Conservation (phyloP, 139 green algal species). For the Closterium sp. region DNA sequence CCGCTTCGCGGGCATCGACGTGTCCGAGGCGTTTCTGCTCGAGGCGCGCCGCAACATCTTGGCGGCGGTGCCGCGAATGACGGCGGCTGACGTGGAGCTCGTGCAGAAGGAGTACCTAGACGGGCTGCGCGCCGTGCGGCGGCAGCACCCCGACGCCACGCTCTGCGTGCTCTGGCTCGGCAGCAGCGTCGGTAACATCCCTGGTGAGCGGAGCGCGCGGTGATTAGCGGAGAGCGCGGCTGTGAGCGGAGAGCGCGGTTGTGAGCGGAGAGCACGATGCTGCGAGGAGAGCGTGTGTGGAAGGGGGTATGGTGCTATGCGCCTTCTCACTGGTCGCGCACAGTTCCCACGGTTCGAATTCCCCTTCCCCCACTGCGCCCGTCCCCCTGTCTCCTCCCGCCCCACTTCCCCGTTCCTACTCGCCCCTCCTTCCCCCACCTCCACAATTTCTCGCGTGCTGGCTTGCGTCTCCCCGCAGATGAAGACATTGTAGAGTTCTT, state of each 20-base stretch:
- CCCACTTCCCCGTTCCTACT: neutral
- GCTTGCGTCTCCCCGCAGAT: neutral
- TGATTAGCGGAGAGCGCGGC: no score
- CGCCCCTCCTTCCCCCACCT: neutral
- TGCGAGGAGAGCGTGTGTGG: no score
- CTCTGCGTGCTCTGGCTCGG: conserved; percentile 70
- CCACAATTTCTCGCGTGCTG: neutral
- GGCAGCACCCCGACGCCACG: conserved; percentile 27
- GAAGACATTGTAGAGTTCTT: conserved; percentile 58
- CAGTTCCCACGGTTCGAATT: neutral
- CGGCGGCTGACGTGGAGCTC: neutral
- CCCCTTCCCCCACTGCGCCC: neutral
- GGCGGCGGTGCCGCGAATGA: conserved; percentile 18
- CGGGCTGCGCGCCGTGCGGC: conserved; percentile 19
- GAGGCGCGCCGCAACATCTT: conserved; percentile 51
- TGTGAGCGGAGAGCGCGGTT: no score
- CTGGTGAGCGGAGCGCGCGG: neutral
- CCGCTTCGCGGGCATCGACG: conserved; percentile 62
- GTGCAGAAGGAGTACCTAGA: conserved; percentile 46
- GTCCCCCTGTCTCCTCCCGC: neutral
- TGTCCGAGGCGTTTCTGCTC: conserved; percentile 59
- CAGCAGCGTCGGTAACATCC: conserved; percentile 66
- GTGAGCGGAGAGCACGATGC: neutral
- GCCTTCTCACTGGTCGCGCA: no score
- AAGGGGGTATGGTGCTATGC: no score